These are phyloP conservation scores for Panicum miliaceum DNA, from an alignment of 176 grass and related monocot genomes.

Conservation along the genomic window DNA sequence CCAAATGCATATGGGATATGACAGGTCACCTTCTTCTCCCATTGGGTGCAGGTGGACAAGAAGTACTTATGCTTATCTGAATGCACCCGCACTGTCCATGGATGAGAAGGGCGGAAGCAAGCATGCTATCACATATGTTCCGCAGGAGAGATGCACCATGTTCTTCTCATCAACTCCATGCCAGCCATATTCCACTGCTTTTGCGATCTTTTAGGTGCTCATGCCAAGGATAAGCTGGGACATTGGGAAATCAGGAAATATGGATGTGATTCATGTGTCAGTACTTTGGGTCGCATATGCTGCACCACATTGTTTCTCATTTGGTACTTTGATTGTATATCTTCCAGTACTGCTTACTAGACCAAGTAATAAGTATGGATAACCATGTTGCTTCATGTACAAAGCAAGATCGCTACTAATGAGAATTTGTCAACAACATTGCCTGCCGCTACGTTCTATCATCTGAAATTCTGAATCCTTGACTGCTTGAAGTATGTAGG, in stretches of 20 bases:
- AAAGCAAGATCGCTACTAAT: not conserved
- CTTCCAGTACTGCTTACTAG: not conserved
- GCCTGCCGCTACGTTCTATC: not conserved
- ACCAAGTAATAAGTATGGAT: constrained; percentile 22
- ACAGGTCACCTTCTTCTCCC: constrained; percentile 37
- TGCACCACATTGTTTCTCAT: not conserved
- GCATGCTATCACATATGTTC: constrained; percentile 48
- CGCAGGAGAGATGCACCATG: constrained; percentile 48
- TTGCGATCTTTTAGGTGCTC: constrained; percentile 38
- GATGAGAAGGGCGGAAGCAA: constrained; percentile 42
- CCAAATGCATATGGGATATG: constrained; percentile 17
- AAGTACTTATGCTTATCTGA: constrained; percentile 88
- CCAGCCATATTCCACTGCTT: not conserved
- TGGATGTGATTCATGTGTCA: constrained; percentile 30
- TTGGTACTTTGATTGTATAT: constrained; percentile 17
- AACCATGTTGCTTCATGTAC: not conserved
- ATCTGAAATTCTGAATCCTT: not conserved
- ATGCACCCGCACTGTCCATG: constrained; percentile 66
- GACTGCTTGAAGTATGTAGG: not conserved
- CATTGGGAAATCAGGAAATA: not conserved
- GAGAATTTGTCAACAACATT: not conserved
- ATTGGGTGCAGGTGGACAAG: constrained; percentile 81
- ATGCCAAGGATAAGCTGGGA: constrained; percentile 22
- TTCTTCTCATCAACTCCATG: constrained; percentile 27
- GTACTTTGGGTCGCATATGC: constrained; percentile 38